phyloP scores from a whole-genome alignment of 2,329 filamentous ascomycete species.

The Sporothrix curviconia region DNA sequence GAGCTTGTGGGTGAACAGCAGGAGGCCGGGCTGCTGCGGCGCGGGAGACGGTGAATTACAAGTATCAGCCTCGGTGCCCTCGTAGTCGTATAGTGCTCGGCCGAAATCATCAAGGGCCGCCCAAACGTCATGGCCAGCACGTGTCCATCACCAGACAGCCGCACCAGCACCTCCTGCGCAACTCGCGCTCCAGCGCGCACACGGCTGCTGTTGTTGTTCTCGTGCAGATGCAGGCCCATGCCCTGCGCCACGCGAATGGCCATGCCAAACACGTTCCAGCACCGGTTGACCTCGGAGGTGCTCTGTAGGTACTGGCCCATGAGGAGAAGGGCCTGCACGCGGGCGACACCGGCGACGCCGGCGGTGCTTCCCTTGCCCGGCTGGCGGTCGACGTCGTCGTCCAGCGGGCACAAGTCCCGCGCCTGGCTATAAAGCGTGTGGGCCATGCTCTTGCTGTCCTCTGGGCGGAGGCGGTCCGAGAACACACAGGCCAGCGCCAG shows the following conservation, averaged over 20 bases:
- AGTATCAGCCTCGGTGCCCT: too few relatives aligned
- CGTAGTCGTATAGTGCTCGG: constrained; percentile 3
- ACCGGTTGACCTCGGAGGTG: neutral
- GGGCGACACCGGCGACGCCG: neutral
- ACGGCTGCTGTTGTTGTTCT: constrained; percentile 3
- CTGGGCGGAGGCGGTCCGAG: neutral
- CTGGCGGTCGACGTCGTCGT: too few relatives aligned
- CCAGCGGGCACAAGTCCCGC: neutral
- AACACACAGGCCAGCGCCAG: constrained; percentile 5
- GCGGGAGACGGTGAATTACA: too few relatives aligned
- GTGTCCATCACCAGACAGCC: constrained; percentile 10
- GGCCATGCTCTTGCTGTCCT: neutral
- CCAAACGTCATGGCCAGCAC: constrained; percentile 9
- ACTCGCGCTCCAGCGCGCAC: neutral
- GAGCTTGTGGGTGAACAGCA: constrained; percentile 3
- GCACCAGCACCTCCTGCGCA: constrained; percentile 10
- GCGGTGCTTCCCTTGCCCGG: too few relatives aligned
- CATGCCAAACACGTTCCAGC: constrained; percentile 8
- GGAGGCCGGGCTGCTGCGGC: neutral
- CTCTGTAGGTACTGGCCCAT: constrained; percentile 12
- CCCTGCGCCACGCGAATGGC: constrained; percentile 9
- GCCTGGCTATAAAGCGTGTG: constrained; percentile 5
- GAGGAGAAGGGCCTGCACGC: constrained; percentile 7
- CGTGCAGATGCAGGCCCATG: constrained; percentile 5
- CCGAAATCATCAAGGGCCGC: constrained; percentile 2